Base-by-base conservation (phyloP, 2,329 filamentous ascomycete genomes). In the Verticillium tricorpus region DNA sequence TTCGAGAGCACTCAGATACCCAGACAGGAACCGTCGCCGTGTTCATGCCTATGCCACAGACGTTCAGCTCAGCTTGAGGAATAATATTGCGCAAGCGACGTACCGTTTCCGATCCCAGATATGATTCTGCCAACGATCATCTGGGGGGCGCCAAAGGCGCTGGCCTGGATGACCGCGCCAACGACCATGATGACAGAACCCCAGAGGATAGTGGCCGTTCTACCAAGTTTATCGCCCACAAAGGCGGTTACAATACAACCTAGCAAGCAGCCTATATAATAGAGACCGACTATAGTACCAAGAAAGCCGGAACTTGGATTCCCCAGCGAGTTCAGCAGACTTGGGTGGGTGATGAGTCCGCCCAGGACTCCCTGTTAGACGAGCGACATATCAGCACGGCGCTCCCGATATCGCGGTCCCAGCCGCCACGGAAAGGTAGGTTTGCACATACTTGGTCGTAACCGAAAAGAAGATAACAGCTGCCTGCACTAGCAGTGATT, bases 401-500 rank as follows among this genome's bases (percentile, higher is more conserved):
- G 3, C 28, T 28, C 28, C 28, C 28, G 28, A 28, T 5, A 28
- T 28, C 28, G 28, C 28, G 5, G 5, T 1, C 28, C 28, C 28
- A 28, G 4, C 28, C 5, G 1, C 28, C 28, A 28, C 3, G 6
- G 6, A 6, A 34, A 37, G 55, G 22, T 56, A 9, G 55, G 28
- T 28, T 28, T 11, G 31, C 11, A 57, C 31, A 9, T 57, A 57
- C 56, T 31, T 57, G 56, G 22, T 57, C 56, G 32, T 57, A 57
- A 1, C 56, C 56, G n/a, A 57, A 57, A 14, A 57, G 56, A 19
- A 57, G 56, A 19, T 57, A 57, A 22, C 56, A 57, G 19, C 56
- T 57, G n/a, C 56, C 56, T n/a, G 56, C 32, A 37, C 56, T 57
- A n/a, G 56, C 56, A 57, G 56, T 39, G 22, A 57, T 57, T 17